Percentiles rank a stretch among this genome's conserved stretches.
These are phyloP conservation scores for Geotrichum restrictum DNA, from an alignment of 1,139 yeast species.

Conservation along the genomic window DNA sequence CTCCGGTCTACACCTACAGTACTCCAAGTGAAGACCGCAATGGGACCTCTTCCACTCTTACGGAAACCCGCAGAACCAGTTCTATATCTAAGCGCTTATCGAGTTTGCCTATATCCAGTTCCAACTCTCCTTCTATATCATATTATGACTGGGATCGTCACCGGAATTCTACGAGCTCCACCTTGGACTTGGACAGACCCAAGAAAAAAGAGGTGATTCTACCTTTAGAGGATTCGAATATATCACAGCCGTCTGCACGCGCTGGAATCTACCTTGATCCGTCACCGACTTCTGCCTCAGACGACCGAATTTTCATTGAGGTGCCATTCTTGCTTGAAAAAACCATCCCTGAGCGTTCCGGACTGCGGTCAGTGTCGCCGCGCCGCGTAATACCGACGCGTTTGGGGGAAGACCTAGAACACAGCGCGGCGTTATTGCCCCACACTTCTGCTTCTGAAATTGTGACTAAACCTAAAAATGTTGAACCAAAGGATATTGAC, in stretches of 20 bases:
- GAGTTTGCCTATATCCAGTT: conserved; percentile 4
- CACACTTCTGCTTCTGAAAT: conserved; percentile 5
- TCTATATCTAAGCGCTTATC: not conserved
- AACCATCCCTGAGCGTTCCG: conserved; percentile 19
- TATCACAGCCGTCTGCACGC: conserved; percentile 20
- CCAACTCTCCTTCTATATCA: conserved; percentile 9
- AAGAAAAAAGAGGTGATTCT: conserved; percentile 11
- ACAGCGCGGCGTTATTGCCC: conserved; percentile 17
- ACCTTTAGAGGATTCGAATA: conserved; percentile 7
- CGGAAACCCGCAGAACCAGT: conserved; percentile 10
- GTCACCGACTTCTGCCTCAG: conserved; percentile 8
- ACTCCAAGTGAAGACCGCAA: not conserved
- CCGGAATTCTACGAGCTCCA: conserved; percentile 7
- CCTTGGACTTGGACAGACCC: conserved; percentile 1
- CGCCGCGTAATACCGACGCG: not conserved
- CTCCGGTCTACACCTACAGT: conserved; percentile 16
- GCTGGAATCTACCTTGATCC: conserved; percentile 21
- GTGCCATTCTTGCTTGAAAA: not conserved
- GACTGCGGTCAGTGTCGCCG: conserved; percentile 18
- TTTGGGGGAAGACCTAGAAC: not conserved
- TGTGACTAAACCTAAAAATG: not conserved
- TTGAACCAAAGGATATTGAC: not conserved
- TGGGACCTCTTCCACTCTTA: conserved; percentile 15
- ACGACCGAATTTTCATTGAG: conserved; percentile 9
- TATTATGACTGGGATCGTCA: conserved; percentile 8